These are phyloP conservation scores for Calamus simplicifolius DNA, from an alignment of 176 grass and related monocot species.

Conservation along the genomic window DNA sequence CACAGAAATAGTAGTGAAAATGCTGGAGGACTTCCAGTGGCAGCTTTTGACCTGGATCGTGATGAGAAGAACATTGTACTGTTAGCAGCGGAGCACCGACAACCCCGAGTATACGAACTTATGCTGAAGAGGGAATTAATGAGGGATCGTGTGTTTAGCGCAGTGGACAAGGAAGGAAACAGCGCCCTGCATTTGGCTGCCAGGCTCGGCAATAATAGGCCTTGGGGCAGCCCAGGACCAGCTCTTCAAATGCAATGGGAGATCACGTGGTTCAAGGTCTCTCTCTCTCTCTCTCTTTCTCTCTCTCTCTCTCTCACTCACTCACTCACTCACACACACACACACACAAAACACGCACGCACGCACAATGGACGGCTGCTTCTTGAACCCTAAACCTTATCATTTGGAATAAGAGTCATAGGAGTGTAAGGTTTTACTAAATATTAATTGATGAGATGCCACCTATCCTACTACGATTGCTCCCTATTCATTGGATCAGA, in stretches of 20 bases:
- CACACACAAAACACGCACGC: too few species aligned
- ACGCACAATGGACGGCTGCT: too few species aligned
- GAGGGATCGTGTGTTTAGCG: too few species aligned
- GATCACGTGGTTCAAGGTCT: conserved; percentile 27
- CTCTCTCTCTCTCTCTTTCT: too few species aligned
- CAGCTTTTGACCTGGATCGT: background rate
- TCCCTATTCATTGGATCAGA: too few species aligned
- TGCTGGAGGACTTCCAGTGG: conserved; percentile 7
- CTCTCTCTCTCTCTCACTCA: too few species aligned
- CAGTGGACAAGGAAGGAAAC: conserved; percentile 11
- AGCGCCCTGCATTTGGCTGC: conserved; percentile 19
- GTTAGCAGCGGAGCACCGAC: conserved; percentile 10
- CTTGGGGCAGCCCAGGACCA: conserved; percentile 12
- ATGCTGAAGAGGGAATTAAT: background rate
- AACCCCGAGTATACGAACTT: background rate
- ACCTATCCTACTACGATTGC: too few species aligned
- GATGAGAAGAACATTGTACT: conserved; percentile 22
- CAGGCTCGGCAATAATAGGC: background rate
- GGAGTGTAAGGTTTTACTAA: too few species aligned
- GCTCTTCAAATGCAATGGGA: conserved; percentile 32
- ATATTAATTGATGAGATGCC: too few species aligned
- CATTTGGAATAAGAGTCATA: too few species aligned
- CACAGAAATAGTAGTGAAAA: conserved; percentile 13
- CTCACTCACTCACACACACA: too few species aligned
- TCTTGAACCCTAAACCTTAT: too few species aligned